Evolutionary conservation across 2,329 filamentous ascomycete species (phyloP).

Genomic region (Sphaerulina vaccinii): DNA sequence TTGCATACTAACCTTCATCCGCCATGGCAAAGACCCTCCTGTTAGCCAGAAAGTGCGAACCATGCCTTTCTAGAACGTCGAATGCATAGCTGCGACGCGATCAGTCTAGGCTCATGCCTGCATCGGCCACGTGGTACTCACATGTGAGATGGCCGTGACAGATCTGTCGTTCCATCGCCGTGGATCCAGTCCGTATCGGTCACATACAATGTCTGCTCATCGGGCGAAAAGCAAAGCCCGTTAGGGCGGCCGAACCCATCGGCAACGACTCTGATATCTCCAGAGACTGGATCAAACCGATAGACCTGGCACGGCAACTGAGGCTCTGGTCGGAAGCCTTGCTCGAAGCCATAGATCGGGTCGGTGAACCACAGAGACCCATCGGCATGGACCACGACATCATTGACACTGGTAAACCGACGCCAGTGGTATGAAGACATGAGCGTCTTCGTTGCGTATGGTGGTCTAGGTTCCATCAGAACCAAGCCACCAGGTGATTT

Average conservation of each 20-base stretch:
- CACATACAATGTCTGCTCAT: conserved; percentile 54
- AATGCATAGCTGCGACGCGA: conserved; percentile 28
- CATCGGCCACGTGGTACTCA: conserved; percentile 35
- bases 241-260: conserved; percentile 59
- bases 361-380: conserved; percentile 66
- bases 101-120: not conserved
- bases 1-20: conserved; percentile 23
- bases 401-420: conserved; percentile 61
- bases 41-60: conserved; percentile 29
- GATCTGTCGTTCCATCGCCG: conserved; percentile 44
- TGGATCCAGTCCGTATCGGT: conserved; percentile 56
- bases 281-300: conserved; percentile 52
- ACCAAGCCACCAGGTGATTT: conserved; percentile 28
- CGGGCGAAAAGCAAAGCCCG: conserved; percentile 58
- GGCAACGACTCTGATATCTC: conserved; percentile 55
- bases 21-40: conserved; percentile 33
- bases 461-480: conserved; percentile 25
- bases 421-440: conserved; percentile 61
- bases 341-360: conserved; percentile 58
- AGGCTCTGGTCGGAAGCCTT: conserved; percentile 57
- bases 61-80: conserved; percentile 32
- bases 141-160: conserved; percentile 49
- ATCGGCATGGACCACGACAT: conserved; percentile 53
- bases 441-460: conserved; percentile 38
- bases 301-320: conserved; percentile 56